phyloP scores from a whole-genome alignment of 2,329 filamentous ascomycete species.

The Diatrype stigma region DNA sequence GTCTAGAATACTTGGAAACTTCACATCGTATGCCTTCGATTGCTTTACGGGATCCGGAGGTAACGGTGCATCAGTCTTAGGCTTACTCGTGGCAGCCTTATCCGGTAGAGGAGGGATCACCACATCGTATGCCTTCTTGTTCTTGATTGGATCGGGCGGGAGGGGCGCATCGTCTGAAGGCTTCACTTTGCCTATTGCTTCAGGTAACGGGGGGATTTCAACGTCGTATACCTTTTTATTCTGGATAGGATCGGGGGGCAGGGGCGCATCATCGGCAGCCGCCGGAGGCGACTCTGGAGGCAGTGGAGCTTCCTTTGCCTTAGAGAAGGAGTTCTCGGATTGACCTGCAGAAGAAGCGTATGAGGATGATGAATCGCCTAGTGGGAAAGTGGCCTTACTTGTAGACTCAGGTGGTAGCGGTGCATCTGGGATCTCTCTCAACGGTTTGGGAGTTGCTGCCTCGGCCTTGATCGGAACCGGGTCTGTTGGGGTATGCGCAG shows the following conservation, averaged over 20 bases:
- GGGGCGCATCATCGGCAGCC: slow-evolving; percentile 29
- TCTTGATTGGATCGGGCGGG: slow-evolving; percentile 34
- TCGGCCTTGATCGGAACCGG: slow-evolving; percentile 33
- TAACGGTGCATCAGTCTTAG: slow-evolving; percentile 32
- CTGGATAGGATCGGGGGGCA: slow-evolving; percentile 40
- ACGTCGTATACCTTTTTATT: slow-evolving; percentile 27
- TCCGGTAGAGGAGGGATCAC: slow-evolving; percentile 34
- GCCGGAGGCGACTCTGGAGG: slow-evolving; percentile 29
- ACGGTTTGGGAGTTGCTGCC: slow-evolving; percentile 27
- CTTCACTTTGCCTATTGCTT: slow-evolving; percentile 17
- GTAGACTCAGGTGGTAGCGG: slow-evolving; percentile 53
- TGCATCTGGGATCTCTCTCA: slow-evolving; percentile 24
- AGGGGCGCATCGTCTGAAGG: slow-evolving; percentile 33
- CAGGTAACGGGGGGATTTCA: slow-evolving; percentile 24
- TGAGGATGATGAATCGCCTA: slow-evolving; percentile 50
- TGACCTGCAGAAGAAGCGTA: slow-evolving; percentile 39
- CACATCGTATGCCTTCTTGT: slow-evolving; percentile 28
- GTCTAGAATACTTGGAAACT: slow-evolving; percentile 20
- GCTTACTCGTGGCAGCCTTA: slow-evolving; percentile 14
- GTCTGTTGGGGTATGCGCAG: slow-evolving; percentile 15
- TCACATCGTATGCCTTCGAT: slow-evolving; percentile 26
- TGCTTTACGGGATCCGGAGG: slow-evolving; percentile 35
- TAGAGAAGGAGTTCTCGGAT: slow-evolving; percentile 15
- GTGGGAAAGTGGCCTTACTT: slow-evolving; percentile 46
- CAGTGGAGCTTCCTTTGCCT: slow-evolving; percentile 24